Conservation (phyloP, 2,329 filamentous ascomycete species). For the Fonsecaea pedrosoi region DNA sequence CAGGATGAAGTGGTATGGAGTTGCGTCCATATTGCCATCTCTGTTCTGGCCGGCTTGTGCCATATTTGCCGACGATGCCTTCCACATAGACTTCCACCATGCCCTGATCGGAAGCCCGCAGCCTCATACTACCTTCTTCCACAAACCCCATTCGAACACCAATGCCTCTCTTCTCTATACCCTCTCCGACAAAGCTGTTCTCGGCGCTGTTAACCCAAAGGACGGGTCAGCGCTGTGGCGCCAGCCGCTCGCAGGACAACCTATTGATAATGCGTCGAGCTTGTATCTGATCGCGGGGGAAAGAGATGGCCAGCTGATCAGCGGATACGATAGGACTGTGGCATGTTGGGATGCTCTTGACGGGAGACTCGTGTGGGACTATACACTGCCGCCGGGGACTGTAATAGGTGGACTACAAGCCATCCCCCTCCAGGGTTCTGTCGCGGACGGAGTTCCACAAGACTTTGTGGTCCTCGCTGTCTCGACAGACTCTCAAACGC, state of each 20-base stretch:
- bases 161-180: constrained; percentile 92
- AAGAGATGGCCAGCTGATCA: constrained; percentile 77
- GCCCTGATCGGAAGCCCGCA: constrained; percentile 84
- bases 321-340: constrained; percentile 72
- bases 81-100: constrained; percentile 90
- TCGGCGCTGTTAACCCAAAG: constrained; percentile 88
- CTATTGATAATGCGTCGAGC: constrained; percentile 48
- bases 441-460: constrained; percentile 64
- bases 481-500: constrained; percentile 65
- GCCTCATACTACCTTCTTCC: constrained; percentile 89
- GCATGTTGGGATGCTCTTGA: constrained; percentile 83
- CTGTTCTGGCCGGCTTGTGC: constrained; percentile 45
- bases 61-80: constrained; percentile 89
- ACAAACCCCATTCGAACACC: constrained; percentile 79
- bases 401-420: constrained; percentile 43
- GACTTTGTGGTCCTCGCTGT: constrained; percentile 71
- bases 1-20: constrained; percentile 36
- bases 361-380: constrained; percentile 79
- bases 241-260: constrained; percentile 68
- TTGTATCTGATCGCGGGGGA: constrained; percentile 55
- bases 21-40: constrained; percentile 20
- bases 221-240: constrained; percentile 87
- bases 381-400: constrained; percentile 60
- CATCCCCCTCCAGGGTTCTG: constrained; percentile 45
- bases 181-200: constrained; percentile 78